Base-by-base conservation (phyloP, 805 yeast genomes). In the Starmera caribaea region DNA sequence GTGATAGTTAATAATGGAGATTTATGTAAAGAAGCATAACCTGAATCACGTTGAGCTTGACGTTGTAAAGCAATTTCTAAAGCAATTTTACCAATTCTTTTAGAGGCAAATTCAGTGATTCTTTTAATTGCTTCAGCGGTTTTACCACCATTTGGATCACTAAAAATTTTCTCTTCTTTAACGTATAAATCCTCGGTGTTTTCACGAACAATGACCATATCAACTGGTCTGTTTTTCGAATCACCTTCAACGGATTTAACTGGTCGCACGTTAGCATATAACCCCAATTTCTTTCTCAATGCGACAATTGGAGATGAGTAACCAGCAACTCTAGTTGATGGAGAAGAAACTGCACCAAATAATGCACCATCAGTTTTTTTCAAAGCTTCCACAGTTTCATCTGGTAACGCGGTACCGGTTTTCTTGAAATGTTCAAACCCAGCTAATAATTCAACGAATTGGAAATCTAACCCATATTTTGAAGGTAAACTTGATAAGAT, bases 301-400 rank as follows among this genome's bases (percentile, higher is more conserved):
- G 97, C 97, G 40, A 92, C 98, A 62, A 92, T 90, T 51, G 98
- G 98, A 27, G 97, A 90, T 15, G 97, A 89, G 69, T 92, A 92
- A 39, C 98, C 98, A 36, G 74, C 92, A 35, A 92, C 97, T 66
- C 88, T 88, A 53, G 81, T 78, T 35, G 95, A 73, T 49, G 98
- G 98, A 15, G 97, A 88, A 36, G 88, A 86, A 40, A 92, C 98
- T 41, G 98, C 96, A 52, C 98, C 98, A 55, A 92, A 92, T 40
- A 92, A 71, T 15, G 97, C 98, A 69, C 97, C 97, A 55, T 92
- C 95, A 65, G 98, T 92, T 49, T 82, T 80, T 57, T 80, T 73
- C 61, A 92, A 77, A 10, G 76, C 67, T 31, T 77, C 76, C 28
- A 92, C 90, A 16, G 98, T 92, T 53, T 79, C 85, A 37, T 89